These are phyloP conservation scores for Alternaria sp. DNA, from an alignment of 2,329 filamentous ascomycete genomes.

Conservation along the genomic window DNA sequence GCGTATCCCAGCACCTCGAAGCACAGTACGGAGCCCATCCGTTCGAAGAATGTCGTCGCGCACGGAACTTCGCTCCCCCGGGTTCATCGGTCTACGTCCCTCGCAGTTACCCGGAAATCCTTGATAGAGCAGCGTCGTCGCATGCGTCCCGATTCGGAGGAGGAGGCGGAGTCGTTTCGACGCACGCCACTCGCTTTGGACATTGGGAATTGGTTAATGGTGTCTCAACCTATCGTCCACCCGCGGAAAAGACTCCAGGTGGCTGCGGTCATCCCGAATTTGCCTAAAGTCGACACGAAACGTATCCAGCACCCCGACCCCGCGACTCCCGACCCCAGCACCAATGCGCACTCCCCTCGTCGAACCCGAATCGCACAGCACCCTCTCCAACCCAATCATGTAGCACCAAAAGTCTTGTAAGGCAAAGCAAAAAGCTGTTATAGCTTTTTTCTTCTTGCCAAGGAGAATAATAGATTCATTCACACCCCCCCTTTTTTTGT, in stretches of 20 bases:
- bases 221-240: background rate
- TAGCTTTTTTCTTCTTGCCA: conserved; percentile 17
- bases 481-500: conserved; percentile 17
- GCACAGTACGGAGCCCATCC: background rate
- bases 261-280: background rate
- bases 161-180: background rate
- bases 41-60: background rate
- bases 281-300: background rate
- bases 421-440: conserved; percentile 16
- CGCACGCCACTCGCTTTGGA: background rate
- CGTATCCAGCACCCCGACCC: conserved; percentile 11
- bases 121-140: background rate
- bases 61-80: background rate
- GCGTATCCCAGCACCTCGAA: conserved; percentile 1
- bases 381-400: conserved; percentile 39
- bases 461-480: conserved; percentile 33
- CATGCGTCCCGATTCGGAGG: background rate
- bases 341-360: conserved; percentile 11
- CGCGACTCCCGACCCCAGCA: conserved; percentile 9
- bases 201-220: background rate
- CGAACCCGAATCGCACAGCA: conserved; percentile 31
- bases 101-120: background rate
- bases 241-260: background rate
- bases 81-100: background rate
- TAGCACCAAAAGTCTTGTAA: conserved; percentile 45